phyloP scores from a whole-genome alignment of 2,329 filamentous ascomycete species.

The Ophiocordyceps camponoti-leonardi region DNA sequence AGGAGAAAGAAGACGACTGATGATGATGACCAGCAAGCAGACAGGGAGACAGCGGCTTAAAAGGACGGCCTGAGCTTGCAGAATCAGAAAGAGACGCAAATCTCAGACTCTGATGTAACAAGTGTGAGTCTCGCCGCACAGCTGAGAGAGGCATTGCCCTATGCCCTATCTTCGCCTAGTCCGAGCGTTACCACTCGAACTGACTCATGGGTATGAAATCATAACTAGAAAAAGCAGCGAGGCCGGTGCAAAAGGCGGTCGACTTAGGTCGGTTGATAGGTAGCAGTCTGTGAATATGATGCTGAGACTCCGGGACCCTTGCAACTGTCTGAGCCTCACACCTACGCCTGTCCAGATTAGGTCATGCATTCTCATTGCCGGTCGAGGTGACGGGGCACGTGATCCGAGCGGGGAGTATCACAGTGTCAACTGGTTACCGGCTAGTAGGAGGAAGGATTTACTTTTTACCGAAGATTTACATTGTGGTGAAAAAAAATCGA shows the following conservation, averaged over 20 bases:
- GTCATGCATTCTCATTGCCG: neutral
- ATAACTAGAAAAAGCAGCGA: neutral
- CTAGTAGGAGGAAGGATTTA: too few relatives aligned
- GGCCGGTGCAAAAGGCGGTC: neutral
- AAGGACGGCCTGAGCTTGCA: neutral
- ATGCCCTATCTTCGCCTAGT: neutral
- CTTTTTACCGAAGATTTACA: too few relatives aligned
- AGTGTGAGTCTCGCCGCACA: neutral
- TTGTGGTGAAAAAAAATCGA: too few relatives aligned
- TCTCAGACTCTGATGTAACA: neutral
- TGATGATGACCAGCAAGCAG: neutral
- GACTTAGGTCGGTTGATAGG: neutral
- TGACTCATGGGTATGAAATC: neutral
- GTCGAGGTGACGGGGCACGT: neutral
- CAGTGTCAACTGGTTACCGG: too few relatives aligned
- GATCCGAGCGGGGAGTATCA: neutral
- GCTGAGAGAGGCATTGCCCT: neutral
- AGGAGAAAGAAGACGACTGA: neutral
- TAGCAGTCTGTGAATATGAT: neutral
- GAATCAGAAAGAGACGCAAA: neutral
- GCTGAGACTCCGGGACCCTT: neutral
- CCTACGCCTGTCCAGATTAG: neutral
- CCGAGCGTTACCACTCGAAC: too few relatives aligned
- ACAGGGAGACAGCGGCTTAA: neutral
- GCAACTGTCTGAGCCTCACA: neutral